Evolutionary conservation across 805 yeast species (phyloP).

Genomic region (Yamadazyma paraphyllophila): DNA sequence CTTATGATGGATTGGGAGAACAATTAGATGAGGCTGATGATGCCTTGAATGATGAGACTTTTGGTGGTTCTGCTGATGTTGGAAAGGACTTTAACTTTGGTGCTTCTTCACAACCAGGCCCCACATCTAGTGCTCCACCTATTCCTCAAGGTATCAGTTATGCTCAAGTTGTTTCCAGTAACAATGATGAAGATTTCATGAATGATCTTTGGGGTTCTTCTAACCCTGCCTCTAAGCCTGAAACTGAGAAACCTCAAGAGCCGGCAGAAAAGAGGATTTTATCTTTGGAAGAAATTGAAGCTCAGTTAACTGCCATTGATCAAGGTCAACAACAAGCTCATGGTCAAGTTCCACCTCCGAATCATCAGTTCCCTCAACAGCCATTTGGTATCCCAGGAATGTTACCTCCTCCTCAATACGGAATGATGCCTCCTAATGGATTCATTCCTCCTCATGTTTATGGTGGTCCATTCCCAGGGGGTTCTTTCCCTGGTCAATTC

Average conservation of each 20-base stretch:
- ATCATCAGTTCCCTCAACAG: constrained; percentile 31
- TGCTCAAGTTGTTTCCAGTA: constrained; percentile 37
- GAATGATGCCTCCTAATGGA: constrained; percentile 18
- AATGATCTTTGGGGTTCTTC: constrained; percentile 44
- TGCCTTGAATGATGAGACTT: constrained; percentile 77
- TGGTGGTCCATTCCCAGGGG: constrained; percentile 16
- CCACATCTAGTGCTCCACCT: constrained; percentile 17
- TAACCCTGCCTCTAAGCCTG: constrained; percentile 25
- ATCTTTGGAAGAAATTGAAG: constrained; percentile 83
- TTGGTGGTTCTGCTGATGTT: constrained; percentile 53
- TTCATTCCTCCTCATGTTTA: constrained; percentile 16
- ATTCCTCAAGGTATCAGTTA: constrained; percentile 32
- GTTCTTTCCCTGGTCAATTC: constrained; percentile 10
- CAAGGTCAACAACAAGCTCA: constrained; percentile 23
- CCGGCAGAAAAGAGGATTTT: constrained; percentile 46
- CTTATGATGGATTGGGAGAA: constrained; percentile 79
- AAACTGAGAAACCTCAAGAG: constrained; percentile 21
- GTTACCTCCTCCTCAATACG: constrained; percentile 34
- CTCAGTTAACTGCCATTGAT: constrained; percentile 58
- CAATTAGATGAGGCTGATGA: constrained; percentile 65
- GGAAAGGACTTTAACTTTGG: constrained; percentile 70
- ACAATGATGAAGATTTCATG: constrained; percentile 46
- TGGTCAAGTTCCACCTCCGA: constrained; percentile 18
- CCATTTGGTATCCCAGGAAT: constrained; percentile 38
- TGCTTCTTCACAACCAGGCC: neutral